phyloP scores from a whole-genome alignment of 1,284 basidiomycete genomes.

The Taiwanofungus camphoratus region DNA sequence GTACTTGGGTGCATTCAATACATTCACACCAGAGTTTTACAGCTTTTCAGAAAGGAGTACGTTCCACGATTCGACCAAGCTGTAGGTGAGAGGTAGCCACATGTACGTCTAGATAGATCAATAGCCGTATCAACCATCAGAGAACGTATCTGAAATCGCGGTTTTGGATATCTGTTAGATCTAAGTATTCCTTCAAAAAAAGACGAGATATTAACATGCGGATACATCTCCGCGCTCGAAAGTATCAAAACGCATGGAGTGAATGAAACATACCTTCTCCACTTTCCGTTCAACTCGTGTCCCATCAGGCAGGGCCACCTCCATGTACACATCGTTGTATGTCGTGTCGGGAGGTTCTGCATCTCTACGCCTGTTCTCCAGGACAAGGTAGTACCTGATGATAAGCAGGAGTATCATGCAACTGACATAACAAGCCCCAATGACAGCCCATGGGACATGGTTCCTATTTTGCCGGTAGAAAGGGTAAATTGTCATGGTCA shows the following conservation, averaged over 20 bases:
- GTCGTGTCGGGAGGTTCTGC: slow-evolving; percentile 46
- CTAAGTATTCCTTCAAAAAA: slow-evolving; percentile 26
- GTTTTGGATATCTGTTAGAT: slow-evolving; percentile 28
- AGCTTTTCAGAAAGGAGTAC: too few species aligned
- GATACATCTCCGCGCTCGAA: not conserved
- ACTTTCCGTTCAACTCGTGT: slow-evolving; percentile 47
- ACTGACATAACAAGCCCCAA: slow-evolving; percentile 46
- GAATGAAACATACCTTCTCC: slow-evolving; percentile 44
- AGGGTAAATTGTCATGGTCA: not conserved
- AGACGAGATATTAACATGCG: not conserved
- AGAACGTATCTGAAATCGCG: slow-evolving; percentile 29
- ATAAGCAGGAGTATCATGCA: slow-evolving; percentile 45
- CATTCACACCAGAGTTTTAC: too few species aligned
- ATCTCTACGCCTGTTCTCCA: slow-evolving; percentile 63
- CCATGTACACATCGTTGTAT: slow-evolving; percentile 64
- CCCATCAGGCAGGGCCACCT: slow-evolving; percentile 44
- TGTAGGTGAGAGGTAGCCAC: not conserved
- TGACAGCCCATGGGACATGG: slow-evolving; percentile 61
- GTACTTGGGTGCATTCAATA: too few species aligned
- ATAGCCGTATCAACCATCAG: slow-evolving; percentile 13
- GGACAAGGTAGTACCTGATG: slow-evolving; percentile 49
- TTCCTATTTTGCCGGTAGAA: slow-evolving; percentile 41
- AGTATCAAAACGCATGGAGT: not conserved
- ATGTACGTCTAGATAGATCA: too few species aligned
- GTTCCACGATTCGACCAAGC: too few species aligned